Percentiles rank a stretch among this genome's conserved stretches.
phyloP scores from a whole-genome alignment of 345 rosid species.

The Anastatica hierochuntica region DNA sequence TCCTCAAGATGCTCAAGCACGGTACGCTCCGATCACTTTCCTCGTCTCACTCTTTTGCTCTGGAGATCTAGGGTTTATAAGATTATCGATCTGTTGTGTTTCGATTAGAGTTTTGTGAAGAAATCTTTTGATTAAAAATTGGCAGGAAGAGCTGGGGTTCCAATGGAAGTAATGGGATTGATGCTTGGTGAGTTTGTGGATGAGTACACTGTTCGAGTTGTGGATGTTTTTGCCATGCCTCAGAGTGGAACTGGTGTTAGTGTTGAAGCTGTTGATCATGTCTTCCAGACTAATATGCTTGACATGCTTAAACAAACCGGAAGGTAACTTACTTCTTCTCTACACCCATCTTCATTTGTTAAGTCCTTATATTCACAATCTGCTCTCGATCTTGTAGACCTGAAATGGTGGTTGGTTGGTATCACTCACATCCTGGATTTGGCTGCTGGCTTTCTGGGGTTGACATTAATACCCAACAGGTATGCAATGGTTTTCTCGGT shows the following conservation, averaged over 20 bases:
- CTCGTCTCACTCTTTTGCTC: too few relatives aligned
- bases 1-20: conserved; percentile 66
- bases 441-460: conserved; percentile 97
- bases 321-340: conserved; percentile 43
- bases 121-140: too few relatives aligned
- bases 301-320: conserved; percentile 97
- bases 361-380: not conserved
- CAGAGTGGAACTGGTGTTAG: conserved; percentile 94
- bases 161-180: conserved; percentile 95
- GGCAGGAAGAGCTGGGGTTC: conserved; percentile 87
- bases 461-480: conserved; percentile 93
- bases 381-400: conserved; percentile 30
- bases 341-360: too few relatives aligned
- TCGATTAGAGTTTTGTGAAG: not conserved
- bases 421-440: conserved; percentile 91
- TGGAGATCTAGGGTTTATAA: not conserved
- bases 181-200: conserved; percentile 95
- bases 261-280: conserved; percentile 91
- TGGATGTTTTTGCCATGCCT: conserved; percentile 92
- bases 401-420: conserved; percentile 96
- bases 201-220: conserved; percentile 87
- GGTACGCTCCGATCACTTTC: not conserved
- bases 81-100: too few relatives aligned
- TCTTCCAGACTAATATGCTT: conserved; percentile 85
- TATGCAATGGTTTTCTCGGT: not conserved